phyloP scores from a whole-genome alignment of 768 basidiomycete genomes.

The Amanita subjunquillea region DNA sequence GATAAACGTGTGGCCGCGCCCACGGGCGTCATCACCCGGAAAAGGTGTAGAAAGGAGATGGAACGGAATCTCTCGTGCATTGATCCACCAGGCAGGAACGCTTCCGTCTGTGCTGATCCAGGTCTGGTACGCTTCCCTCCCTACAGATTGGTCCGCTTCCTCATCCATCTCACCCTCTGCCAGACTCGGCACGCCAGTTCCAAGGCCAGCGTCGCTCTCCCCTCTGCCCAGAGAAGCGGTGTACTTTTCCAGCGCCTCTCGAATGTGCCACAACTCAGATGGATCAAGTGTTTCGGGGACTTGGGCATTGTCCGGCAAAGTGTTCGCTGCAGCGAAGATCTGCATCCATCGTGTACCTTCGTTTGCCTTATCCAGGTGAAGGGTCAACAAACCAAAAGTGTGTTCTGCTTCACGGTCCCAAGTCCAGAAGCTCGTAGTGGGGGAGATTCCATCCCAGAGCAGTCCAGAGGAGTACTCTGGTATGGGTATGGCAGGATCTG shows the following conservation, averaged over 20 bases:
- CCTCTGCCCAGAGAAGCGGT: conserved; percentile 62
- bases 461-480: conserved; percentile 53
- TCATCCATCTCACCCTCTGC: conserved; percentile 87
- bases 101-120: conserved; percentile 51
- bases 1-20: conserved; percentile 34
- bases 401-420: conserved; percentile 74
- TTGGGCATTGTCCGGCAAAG: conserved; percentile 37
- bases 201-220: conserved; percentile 50
- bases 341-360: conserved; percentile 81
- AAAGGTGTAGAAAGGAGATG: conserved; percentile 63
- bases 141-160: conserved; percentile 72
- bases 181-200: conserved; percentile 67
- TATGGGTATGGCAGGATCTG: conserved; percentile 21
- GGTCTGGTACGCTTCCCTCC: conserved; percentile 51
- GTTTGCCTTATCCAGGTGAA: conserved; percentile 83
- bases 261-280: conserved; percentile 67
- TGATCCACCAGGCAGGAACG: conserved; percentile 30
- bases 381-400: conserved; percentile 58
- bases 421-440: conserved; percentile 85
- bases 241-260: conserved; percentile 81
- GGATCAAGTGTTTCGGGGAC: conserved; percentile 87
- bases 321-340: conserved; percentile 56
- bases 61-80: conserved; percentile 25
- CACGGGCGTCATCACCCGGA: conserved; percentile 32
- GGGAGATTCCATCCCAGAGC: conserved; percentile 74